Evolutionary conservation across 1,284 basidiomycete species (phyloP).

Genomic region (Cystobasidium pallidum): DNA sequence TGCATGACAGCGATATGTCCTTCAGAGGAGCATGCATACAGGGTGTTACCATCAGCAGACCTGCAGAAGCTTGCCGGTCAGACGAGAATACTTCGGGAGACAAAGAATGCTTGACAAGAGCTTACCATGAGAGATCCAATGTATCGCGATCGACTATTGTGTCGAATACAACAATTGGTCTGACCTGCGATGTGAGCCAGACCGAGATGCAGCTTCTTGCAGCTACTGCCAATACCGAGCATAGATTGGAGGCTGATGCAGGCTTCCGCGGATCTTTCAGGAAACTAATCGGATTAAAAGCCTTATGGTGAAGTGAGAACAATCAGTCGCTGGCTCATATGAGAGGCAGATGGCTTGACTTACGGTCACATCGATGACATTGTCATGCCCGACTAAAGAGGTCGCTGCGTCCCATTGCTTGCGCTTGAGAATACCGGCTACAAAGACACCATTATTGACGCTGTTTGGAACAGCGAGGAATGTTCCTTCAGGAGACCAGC

Average conservation of each 20-base stretch:
- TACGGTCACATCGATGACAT: conserved; percentile 94
- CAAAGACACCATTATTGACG: conserved; percentile 96
- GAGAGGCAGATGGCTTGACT: conserved; percentile 52
- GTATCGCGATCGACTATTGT: conserved; percentile 94
- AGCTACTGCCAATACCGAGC: conserved; percentile 81
- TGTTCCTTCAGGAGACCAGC: conserved; percentile 99
- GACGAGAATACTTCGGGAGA: background rate
- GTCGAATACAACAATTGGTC: conserved; percentile 87
- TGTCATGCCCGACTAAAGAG: conserved; percentile 93
- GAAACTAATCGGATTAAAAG: conserved; percentile 91
- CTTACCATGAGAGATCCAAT: conserved; percentile 90
- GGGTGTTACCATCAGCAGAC: conserved; percentile 85
- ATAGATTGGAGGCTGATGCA: conserved; percentile 74
- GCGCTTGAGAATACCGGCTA: conserved; percentile 89
- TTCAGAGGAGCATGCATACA: conserved; percentile 95
- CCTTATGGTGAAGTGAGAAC: conserved; percentile 58
- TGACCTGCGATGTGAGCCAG: conserved; percentile 87
- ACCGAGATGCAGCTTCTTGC: conserved; percentile 74
- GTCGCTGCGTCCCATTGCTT: conserved; percentile 60
- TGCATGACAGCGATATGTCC: conserved; percentile 86
- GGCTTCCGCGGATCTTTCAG: conserved; percentile 69
- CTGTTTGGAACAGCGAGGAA: conserved; percentile 96
- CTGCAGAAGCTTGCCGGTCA: conserved; percentile 57
- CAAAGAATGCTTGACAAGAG: background rate
- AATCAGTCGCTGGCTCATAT: background rate